A percentile compares a stretch with the other conserved stretches of the same genome.
Evolutionary conservation across 2,329 filamentous ascomycete species (phyloP).

Genomic region (Alternaria brassicae): DNA sequence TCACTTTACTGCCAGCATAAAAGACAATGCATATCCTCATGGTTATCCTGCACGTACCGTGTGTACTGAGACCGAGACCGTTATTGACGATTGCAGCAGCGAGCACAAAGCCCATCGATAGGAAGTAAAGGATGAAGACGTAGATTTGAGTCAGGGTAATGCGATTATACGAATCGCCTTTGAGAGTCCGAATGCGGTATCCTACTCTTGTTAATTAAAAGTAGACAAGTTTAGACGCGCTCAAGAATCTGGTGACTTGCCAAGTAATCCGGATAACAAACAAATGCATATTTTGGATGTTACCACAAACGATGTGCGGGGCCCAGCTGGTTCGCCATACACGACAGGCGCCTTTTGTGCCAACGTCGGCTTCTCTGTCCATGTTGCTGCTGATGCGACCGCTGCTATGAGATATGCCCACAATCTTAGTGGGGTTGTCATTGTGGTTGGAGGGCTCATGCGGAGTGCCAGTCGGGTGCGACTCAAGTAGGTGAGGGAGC

Average conservation of each 20-base stretch:
- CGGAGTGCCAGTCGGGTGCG: no score
- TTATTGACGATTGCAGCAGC: slow-evolving; percentile 44
- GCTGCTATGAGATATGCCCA: not conserved
- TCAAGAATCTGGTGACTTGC: no score
- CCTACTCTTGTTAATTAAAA: slow-evolving; percentile 17
- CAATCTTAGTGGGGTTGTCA: not conserved
- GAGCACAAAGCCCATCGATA: slow-evolving; percentile 47
- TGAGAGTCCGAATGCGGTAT: slow-evolving; percentile 22
- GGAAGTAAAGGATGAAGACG: slow-evolving; percentile 45
- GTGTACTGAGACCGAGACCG: slow-evolving; percentile 39
- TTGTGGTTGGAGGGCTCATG: not conserved
- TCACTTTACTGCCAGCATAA: slow-evolving; percentile 26
- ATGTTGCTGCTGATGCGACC: not conserved
- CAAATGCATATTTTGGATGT: slow-evolving; percentile 5
- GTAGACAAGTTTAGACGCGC: no score
- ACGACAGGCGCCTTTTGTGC: not conserved
- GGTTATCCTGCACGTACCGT: slow-evolving; percentile 39
- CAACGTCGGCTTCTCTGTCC: not conserved
- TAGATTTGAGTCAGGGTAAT: slow-evolving; percentile 35
- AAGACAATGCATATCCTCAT: slow-evolving; percentile 50
- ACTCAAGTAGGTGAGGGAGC: not conserved
- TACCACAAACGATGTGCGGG: slow-evolving; percentile 1
- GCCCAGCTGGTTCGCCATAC: not conserved
- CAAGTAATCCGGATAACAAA: slow-evolving; percentile 7
- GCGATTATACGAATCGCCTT: not conserved